Evolutionary conservation across 805 yeast genomes (phyloP).

Genomic region (baker's yeast (Saccharomyces cerevisiae)): DNA sequence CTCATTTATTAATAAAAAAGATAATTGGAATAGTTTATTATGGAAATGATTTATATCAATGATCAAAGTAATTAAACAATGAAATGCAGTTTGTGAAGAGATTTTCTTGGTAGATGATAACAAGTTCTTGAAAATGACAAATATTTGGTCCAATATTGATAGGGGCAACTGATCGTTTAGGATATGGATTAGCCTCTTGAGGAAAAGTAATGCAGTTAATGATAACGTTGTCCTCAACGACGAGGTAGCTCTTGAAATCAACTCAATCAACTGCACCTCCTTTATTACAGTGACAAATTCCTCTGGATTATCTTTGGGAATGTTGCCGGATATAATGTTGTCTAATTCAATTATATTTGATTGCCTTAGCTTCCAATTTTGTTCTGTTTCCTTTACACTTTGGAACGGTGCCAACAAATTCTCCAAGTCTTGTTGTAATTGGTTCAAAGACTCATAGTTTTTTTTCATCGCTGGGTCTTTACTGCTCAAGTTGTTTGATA

Average conservation of each 20-base stretch:
- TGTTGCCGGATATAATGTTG: constrained; percentile 49
- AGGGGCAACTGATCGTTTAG: constrained; percentile 25
- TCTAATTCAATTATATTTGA: constrained; percentile 45
- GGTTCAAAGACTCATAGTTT: constrained; percentile 7
- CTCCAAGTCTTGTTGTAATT: constrained; percentile 24
- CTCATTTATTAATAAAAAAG: constrained; percentile 49
- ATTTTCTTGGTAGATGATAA: constrained; percentile 35
- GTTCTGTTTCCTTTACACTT: constrained; percentile 71
- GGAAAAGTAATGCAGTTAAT: constrained; percentile 62
- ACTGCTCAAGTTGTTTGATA: constrained; percentile 4
- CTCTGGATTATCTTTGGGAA: constrained; percentile 31
- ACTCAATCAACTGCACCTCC: constrained; percentile 42
- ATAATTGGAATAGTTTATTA: constrained; percentile 41
- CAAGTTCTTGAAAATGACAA: constrained; percentile 26
- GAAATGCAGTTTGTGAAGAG: constrained; percentile 31
- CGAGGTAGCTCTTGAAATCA: constrained; percentile 53
- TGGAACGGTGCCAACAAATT: constrained; percentile 38
- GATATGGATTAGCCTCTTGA: constrained; percentile 49
- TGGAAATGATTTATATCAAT: constrained; percentile 44
- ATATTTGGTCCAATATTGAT: constrained; percentile 28
- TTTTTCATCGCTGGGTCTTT: neutral
- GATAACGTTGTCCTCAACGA: constrained; percentile 84
- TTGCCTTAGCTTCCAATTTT: constrained; percentile 77
- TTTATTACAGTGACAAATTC: constrained; percentile 30
- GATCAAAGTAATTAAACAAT: constrained; percentile 42